These are phyloP conservation scores for Colletotrichum spinosum DNA, from an alignment of 2,329 filamentous ascomycete genomes.

Conservation along the genomic window DNA sequence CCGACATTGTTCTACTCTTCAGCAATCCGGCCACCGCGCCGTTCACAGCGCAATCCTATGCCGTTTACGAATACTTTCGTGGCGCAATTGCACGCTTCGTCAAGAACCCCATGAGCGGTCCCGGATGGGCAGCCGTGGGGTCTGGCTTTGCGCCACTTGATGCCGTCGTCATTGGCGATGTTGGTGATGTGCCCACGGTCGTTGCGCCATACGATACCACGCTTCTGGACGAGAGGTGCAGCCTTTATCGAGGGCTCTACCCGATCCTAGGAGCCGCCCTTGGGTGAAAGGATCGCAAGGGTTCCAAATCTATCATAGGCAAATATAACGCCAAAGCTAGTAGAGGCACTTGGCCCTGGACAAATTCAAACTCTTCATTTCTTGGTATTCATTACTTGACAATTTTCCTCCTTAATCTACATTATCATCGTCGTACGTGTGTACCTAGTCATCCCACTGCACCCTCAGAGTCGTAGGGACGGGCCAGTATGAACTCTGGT, in stretches of 20 bases:
- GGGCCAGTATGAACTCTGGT: constrained; percentile 42
- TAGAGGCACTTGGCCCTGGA: no score
- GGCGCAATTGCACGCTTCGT: constrained; percentile 41
- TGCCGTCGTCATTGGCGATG: constrained; percentile 40
- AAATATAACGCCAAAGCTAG: no score
- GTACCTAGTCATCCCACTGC: constrained; percentile 39
- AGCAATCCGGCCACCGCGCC: constrained; percentile 34
- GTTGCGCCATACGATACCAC: constrained; percentile 38
- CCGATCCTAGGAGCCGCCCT: constrained; percentile 32
- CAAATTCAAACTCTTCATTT: no score
- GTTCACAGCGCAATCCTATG: constrained; percentile 40
- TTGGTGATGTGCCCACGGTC: constrained; percentile 12
- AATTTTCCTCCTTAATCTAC: background rate
- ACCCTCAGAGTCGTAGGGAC: constrained; percentile 42
- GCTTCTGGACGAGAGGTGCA: constrained; percentile 39
- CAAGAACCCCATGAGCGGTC: constrained; percentile 40
- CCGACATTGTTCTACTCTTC: constrained; percentile 43
- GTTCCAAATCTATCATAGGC: background rate
- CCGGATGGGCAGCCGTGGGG: constrained; percentile 42
- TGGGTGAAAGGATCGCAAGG: background rate
- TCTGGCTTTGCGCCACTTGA: constrained; percentile 40
- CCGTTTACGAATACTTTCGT: constrained; percentile 41
- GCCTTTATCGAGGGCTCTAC: constrained; percentile 38
- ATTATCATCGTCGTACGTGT: background rate
- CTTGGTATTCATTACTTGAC: no score